phyloP scores from a whole-genome alignment of 2,329 filamentous ascomycete genomes.

The Arthrobotrys megalospora region DNA sequence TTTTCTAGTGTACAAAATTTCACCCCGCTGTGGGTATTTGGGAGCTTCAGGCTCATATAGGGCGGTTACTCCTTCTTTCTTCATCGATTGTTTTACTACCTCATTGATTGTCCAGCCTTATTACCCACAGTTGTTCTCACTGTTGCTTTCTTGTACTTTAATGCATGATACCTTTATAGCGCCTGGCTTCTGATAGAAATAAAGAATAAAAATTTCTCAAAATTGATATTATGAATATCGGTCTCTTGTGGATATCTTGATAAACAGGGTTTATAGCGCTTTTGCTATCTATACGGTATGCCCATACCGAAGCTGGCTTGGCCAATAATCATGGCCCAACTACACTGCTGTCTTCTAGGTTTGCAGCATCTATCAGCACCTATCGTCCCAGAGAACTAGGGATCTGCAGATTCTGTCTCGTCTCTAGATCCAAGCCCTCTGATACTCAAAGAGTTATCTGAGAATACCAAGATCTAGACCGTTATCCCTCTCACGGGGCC shows the following conservation, averaged over 20 bases:
- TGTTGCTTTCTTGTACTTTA: conserved; percentile 32
- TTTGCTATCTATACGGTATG: no score
- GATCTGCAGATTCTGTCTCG: background rate
- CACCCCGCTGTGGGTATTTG: conserved; percentile 2
- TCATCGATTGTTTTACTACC: conserved; percentile 38
- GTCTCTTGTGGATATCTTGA: background rate
- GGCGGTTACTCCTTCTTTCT: conserved; percentile 15
- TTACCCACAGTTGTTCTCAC: background rate
- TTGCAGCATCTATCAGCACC: background rate
- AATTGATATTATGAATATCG: background rate
- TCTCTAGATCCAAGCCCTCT: background rate
- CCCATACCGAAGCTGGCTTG: background rate
- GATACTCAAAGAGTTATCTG: no score
- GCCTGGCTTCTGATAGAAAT: conserved; percentile 30
- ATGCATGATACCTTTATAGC: conserved; percentile 55
- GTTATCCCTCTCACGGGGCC: no score
- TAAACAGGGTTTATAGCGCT: background rate
- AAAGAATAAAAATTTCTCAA: conserved; percentile 19
- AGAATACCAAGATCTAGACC: background rate
- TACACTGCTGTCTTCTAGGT: background rate
- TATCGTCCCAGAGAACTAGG: background rate
- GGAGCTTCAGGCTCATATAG: background rate
- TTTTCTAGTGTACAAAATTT: conserved; percentile 39
- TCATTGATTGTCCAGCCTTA: conserved; percentile 2
- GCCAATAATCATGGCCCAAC: background rate